Evolutionary conservation across 1,139 yeast species (phyloP), one percentile per base, ranked within the genome.

Genomic region (Yamadazyma epiphylla): DNA sequence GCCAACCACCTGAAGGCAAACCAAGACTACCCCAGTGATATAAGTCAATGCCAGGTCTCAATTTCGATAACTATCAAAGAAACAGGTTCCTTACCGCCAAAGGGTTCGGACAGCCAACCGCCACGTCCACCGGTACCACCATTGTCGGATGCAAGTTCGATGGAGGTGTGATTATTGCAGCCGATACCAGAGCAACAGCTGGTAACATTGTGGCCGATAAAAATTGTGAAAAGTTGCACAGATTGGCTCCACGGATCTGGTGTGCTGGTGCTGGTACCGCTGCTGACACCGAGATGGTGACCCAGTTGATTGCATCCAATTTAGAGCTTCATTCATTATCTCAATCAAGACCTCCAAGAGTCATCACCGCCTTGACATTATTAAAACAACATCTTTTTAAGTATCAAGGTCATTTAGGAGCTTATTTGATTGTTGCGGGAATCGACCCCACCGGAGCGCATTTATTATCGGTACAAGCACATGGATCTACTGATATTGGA

Each of bases 261-360:
- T 91, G 97, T 77, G 96, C 96, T 32, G 98, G 98, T 49, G 98
- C 98, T 4, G 98, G 98, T 58, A 91, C 98, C 13, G 98, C 98
- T 26, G 98, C 98, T n/a, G 98, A 91, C 56, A 91, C 96, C 8
- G 97, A 91, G 56, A 83, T 84, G 85, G 95, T 86, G 17, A 91
- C 98, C 5, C 95, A 87, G 58, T 71, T 91, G 53, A 88, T 88
- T 48, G 79, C 89, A 19, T 86, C 95, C 29, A 89, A 89, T 56
- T 68, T 91, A 45, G 98, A 91, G 59, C 67, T 91, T 43, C 98
- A 89, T 59, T 70, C 94, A 13, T 67, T 88, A 58, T 78, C 83
- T 45, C 80, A 91, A 30, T 79, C 79, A 42, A 78, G 97, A 46
- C 77, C 80, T 45, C 97, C 98, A 23, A 72, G 98, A 46, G 98